Base-by-base conservation (phyloP, 2,329 filamentous ascomycete genomes). In the Ophiosphaerella narmari region DNA sequence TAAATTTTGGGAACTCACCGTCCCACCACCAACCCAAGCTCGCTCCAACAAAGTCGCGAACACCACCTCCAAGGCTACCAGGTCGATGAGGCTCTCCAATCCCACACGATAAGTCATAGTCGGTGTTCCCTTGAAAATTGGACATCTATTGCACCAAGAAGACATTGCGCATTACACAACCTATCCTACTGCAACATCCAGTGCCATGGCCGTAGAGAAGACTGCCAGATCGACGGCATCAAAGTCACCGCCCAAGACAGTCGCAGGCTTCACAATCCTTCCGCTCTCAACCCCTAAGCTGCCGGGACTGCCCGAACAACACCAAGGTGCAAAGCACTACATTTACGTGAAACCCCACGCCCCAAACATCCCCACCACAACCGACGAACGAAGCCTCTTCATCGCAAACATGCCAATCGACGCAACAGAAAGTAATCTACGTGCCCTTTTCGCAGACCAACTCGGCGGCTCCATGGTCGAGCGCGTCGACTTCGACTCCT, bases 381-480 rank as follows among this genome's bases (percentile, higher is more conserved):
- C 88, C 7, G 79, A 82, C 46, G 82, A 89, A 72, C 86, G 92
- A 62, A 91, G 89, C 54, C 81, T 99, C 14, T 99, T 96, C 74
- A 71, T 96, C n/a, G 89, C 92, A 57, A 97, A 99, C 66, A 77
- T 95, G 1, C 94, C 94, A 6, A 80, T 88, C 55, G 92, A 97
- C 68, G 87, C 90, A 51, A 95, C 90, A 4, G 86, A 90, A 48
- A 73, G 79, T 1, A 89, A 92, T 63, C 80, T 97, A 36, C 86
- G 90, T 38, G 80, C 86, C 36, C 77, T 97, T 0, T 95, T 97
- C 61, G 77, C 84, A 1, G 78, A 82, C 1, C 82, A 95, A 13
- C 81, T 97, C 0, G 88, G 90, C 7, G 86, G 88, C 0, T 89
- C 89, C 2, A 82, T 88, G 39, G 88, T 97, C 40, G 90, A 96